Percentiles rank a stretch among this genome's conserved stretches.
These are phyloP conservation scores for Podila minutissima DNA, from an alignment of 192 early-diverging fungal species.

Conservation along the genomic window DNA sequence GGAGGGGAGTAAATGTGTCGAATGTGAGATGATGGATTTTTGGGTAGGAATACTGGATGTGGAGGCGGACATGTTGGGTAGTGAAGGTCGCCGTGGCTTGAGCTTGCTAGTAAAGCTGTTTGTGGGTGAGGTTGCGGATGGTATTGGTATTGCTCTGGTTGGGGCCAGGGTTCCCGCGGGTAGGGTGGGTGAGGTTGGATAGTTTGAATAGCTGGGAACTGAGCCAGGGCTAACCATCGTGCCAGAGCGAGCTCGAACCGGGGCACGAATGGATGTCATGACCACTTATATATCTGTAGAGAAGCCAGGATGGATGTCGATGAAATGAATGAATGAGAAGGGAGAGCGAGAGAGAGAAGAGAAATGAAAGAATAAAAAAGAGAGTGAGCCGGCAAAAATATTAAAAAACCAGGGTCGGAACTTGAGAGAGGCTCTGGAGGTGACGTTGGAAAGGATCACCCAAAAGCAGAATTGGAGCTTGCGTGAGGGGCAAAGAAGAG, in stretches of 20 bases:
- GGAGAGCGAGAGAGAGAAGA: not conserved
- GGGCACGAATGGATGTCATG: constrained; percentile 16
- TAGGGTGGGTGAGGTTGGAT: not conserved
- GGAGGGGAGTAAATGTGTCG: constrained; percentile 1
- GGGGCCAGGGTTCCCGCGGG: not conserved
- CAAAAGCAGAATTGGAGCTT: not conserved
- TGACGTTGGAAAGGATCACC: not conserved
- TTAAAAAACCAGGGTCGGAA: not conserved
- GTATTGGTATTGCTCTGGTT: not conserved
- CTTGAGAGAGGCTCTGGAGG: not conserved
- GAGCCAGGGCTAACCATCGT: constrained; percentile 6
- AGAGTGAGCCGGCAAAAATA: not conserved
- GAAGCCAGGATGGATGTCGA: not conserved
- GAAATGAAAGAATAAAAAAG: not conserved
- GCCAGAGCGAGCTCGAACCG: constrained; percentile 27
- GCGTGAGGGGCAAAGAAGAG: not conserved
- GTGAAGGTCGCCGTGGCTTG: constrained; percentile 31
- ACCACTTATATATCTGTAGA: not conserved
- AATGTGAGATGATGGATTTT: not conserved
- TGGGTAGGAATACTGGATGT: constrained; percentile 14
- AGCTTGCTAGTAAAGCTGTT: not conserved
- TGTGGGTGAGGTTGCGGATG: not conserved
- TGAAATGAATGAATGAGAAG: not conserved
- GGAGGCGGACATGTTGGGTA: constrained; percentile 14
- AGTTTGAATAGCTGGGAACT: not conserved